Evolutionary conservation across 257 asterid species (phyloP).

Genomic region (Solanum ahanhuiri): DNA sequence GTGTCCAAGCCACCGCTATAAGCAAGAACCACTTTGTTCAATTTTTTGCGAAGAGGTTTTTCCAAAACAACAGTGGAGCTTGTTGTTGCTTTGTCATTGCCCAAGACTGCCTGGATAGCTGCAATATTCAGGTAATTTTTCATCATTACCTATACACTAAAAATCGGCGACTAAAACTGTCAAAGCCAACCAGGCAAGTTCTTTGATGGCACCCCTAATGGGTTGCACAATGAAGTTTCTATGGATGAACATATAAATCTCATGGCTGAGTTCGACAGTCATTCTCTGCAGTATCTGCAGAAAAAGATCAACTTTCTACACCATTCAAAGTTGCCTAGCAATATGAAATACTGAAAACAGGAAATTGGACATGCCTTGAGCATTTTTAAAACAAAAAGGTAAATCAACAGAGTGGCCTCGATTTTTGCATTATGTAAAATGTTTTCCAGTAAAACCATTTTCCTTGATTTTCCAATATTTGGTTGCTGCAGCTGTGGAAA

Average conservation of each 20-base stretch:
- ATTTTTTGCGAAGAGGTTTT: slow-evolving; percentile 41
- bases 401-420: not conserved
- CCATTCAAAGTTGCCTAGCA: not conserved
- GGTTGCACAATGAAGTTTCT: no score
- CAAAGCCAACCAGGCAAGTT: not conserved
- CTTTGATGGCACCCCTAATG: no score
- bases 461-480: not conserved
- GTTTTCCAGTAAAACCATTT: not conserved
- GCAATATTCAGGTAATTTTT: slow-evolving; percentile 9
- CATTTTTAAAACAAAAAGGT: not conserved
- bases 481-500: not conserved
- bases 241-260: not conserved
- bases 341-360: not conserved
- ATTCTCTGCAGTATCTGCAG: not conserved
- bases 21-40: slow-evolving; percentile 91
- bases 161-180: not conserved
- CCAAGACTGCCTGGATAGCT: slow-evolving; percentile 63
- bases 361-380: no score
- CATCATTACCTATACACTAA: not conserved
- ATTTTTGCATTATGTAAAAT: not conserved
- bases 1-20: slow-evolving; percentile 98
- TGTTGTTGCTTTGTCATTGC: slow-evolving; percentile 41
- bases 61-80: slow-evolving; percentile 29
- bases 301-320: not conserved
- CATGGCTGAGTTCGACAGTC: not conserved